These are phyloP conservation scores for Vaucheria bursata DNA, from an alignment of 352 stramenopile genomes.

Conservation along the genomic window DNA sequence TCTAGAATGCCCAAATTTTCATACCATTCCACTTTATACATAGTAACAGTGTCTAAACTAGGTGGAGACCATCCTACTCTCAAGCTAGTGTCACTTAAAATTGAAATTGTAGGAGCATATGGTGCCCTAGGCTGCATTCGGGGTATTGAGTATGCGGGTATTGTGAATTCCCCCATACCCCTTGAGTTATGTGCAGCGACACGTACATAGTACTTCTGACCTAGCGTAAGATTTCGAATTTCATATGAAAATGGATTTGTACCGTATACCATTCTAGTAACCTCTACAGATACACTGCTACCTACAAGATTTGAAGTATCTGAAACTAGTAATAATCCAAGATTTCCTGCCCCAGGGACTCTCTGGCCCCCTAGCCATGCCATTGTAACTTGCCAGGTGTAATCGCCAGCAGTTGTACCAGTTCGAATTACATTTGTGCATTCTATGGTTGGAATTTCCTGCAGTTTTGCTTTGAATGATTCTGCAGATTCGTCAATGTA, in stretches of 20 bases:
- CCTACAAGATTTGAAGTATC: constrained; percentile 49
- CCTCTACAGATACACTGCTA: constrained; percentile 56
- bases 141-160: constrained; percentile 45
- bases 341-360: constrained; percentile 54
- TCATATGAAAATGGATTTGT: constrained; percentile 76
- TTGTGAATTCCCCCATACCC: constrained; percentile 69
- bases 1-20: constrained; percentile 33
- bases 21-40: constrained; percentile 63
- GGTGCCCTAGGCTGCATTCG: constrained; percentile 55
- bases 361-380: constrained; percentile 63
- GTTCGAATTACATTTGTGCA: constrained; percentile 55
- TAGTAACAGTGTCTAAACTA: constrained; percentile 30
- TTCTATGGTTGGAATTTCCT: constrained; percentile 63
- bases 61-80: constrained; percentile 71
- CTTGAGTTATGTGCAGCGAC: constrained; percentile 87
- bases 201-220: constrained; percentile 80
- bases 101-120: constrained; percentile 67
- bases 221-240: constrained; percentile 72
- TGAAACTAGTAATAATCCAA: constrained; percentile 66
- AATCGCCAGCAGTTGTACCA: constrained; percentile 37
- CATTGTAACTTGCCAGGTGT: constrained; percentile 86
- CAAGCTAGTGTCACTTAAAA: constrained; percentile 70
- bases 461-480: constrained; percentile 68
- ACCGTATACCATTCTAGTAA: constrained; percentile 78
- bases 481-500: constrained; percentile 61